Conservation (phyloP, 495 filamentous ascomycete genomes). For the Letharia lupina region DNA sequence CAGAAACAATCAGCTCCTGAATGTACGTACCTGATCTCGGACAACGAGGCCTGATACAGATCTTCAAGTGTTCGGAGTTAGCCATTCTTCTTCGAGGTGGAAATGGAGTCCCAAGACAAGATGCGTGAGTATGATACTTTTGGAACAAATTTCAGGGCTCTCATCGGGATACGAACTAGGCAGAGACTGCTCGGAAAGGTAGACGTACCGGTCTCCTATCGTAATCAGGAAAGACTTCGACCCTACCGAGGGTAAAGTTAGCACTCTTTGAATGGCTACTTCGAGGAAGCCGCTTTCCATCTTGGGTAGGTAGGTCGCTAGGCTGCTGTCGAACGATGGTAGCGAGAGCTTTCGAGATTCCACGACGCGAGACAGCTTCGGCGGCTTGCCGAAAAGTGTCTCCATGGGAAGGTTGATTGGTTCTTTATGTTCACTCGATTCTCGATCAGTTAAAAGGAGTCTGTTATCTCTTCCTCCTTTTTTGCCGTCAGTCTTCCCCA, state of each 20-base stretch:
- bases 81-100: too few relatives aligned
- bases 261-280: slow-evolving; percentile 70
- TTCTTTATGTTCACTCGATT: slow-evolving; percentile 63
- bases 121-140: too few relatives aligned
- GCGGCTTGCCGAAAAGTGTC: slow-evolving; percentile 82
- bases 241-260: slow-evolving; percentile 78
- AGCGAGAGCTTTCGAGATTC: slow-evolving; percentile 61
- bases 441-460: slow-evolving; percentile 72
- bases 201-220: slow-evolving; percentile 58
- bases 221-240: slow-evolving; percentile 97
- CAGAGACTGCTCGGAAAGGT: too few relatives aligned
- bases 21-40: background rate
- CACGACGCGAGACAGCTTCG: slow-evolving; percentile 74
- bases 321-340: slow-evolving; percentile 61
- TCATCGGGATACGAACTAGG: too few relatives aligned
- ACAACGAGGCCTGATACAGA: background rate
- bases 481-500: slow-evolving; percentile 67
- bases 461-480: slow-evolving; percentile 48
- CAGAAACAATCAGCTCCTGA: too few relatives aligned
- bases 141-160: too few relatives aligned
- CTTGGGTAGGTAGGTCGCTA: slow-evolving; percentile 55
- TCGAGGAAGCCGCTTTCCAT: slow-evolving; percentile 55
- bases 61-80: slow-evolving; percentile 36
- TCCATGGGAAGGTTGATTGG: slow-evolving; percentile 91
- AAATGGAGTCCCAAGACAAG: too few relatives aligned